Conservation (phyloP, 2,329 filamentous ascomycete species). For the Aspergillus spinulosporus region DNA sequence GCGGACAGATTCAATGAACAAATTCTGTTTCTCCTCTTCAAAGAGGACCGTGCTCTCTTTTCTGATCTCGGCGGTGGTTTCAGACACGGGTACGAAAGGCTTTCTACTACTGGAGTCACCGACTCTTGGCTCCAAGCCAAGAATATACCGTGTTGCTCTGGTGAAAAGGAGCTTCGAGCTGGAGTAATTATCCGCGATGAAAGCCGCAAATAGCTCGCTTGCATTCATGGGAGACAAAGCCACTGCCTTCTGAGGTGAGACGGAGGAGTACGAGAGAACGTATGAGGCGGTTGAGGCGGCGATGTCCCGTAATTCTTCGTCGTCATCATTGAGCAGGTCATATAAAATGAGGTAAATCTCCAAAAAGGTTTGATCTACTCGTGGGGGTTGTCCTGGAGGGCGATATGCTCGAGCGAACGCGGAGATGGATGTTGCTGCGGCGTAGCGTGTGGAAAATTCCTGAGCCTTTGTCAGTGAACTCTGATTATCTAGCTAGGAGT, state of each 20-base stretch:
- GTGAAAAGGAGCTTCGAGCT: constrained; percentile 34
- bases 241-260: constrained; percentile 31
- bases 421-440: constrained; percentile 38
- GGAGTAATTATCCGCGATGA: constrained; percentile 38
- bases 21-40: constrained; percentile 85
- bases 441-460: constrained; percentile 43
- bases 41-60: constrained; percentile 62
- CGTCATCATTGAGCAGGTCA: constrained; percentile 81
- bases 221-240: constrained; percentile 53
- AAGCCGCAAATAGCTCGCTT: constrained; percentile 41
- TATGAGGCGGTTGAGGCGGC: constrained; percentile 50
- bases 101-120: constrained; percentile 21
- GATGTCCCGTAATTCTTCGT: constrained; percentile 77
- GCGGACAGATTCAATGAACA: constrained; percentile 81
- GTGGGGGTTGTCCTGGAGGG: constrained; percentile 21
- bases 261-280: constrained; percentile 36
- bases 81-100: constrained; percentile 27
- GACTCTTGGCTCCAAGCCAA: constrained; percentile 31
- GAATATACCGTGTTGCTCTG: constrained; percentile 42
- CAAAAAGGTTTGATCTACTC: constrained; percentile 44
- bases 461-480: constrained; percentile 11
- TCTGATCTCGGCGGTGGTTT: constrained; percentile 34
- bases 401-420: constrained; percentile 47
- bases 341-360: constrained; percentile 67
- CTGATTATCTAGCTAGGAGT: neutral